Base-by-base conservation (phyloP, 345 rosid genomes). In the Aquilaria yunnanensis region DNA sequence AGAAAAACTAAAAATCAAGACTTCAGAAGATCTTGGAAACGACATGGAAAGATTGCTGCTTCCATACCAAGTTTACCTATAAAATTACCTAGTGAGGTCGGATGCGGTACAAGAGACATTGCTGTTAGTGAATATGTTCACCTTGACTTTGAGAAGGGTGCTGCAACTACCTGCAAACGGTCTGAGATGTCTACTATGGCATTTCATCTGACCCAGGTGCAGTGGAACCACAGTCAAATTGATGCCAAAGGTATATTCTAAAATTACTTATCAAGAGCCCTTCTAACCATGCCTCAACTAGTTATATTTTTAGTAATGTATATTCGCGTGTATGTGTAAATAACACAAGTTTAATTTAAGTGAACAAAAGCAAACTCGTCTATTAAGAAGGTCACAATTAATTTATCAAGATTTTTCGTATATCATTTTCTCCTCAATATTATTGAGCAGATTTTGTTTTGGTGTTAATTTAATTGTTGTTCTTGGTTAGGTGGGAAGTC, bases 191-290 rank as follows among this genome's bases (percentile, higher is more conserved):
- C 86, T 41, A 79, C 78, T 61, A 74, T 83, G 1, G 50, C 77
- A 34, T 80, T 73, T 69, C 86, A 84, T 72, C 69, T 84, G 60
- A 81, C 83, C 12, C 89, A 83, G 74, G 10, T 80, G 72, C 85
- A 83, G 61, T 84, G 87, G 87, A 37, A 37, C 7, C 43, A 37
- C 43, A 78, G 86, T 57, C 81, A 80, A 67, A 63, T 70, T 9
- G 84, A 80, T 46, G 47, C 67, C 2, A 73, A 75, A 31, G 82
- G 90, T 80, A 67, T 32, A 59, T 61, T 37, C 43, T 37, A 37
- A 37, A 37, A 37, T 37, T 23, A 23, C 23, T 23, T 23, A 23
- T 23, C 23, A 23, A 23, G 23, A 23, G 23, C 23, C 23, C 23
- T 23, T 23, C 23, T 23, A 23, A 23, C 23, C 23, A 23, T 23